Evolutionary conservation across 2,329 filamentous ascomycete species (phyloP), one percentile per base, ranked within the genome.

Genomic region (Aspergillus fructus): DNA sequence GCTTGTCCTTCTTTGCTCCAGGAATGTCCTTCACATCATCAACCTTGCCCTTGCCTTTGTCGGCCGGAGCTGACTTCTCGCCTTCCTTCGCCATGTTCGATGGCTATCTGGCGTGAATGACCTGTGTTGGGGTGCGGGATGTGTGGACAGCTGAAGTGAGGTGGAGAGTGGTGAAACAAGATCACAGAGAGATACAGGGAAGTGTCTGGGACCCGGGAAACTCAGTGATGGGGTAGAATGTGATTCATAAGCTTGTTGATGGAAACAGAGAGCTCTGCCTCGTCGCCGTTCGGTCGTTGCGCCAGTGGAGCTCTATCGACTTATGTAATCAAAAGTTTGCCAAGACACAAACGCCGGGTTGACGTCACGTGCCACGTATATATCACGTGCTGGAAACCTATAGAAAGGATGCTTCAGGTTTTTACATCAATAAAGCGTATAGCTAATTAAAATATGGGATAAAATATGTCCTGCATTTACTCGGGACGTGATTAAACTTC

Each of bases 41-140:
- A 62, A 88, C 91, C 83, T 97, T 99, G 74, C 87, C 93, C 83
- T 99, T 99, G 79, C 92, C 93, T 85, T 97, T 97, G 79, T 96
- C 91, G 75, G 87, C 84, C 74, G 89, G 81, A 78, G 89, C 90
- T 76, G 89, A 84, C 83, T 88, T 85, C 79, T 96, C 90, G 81
- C 89, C 91, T 79, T 96, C 91, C 83, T 96, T 90, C 80, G 93
- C 93, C 94, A 97, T 96, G 79, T 77, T 67, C 69, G 67, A 71
- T 63, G 66, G 64, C 62, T 71, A 64, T 65, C 64, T 67, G 65
- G 68, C 64, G 65, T 68, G 23, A 67, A 61, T 65, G 61, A 62
- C 65, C 62, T 62, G 58, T 49, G 54, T n/a, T 55, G 41, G 40
- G 56, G 56, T 59, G 40, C 37, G 45, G 55, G 30, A 55, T 33